Percentiles rank a stretch among this genome's conserved stretches.
Conservation (phyloP, 805 yeast species). For the Isabelozyma gotoi region DNA sequence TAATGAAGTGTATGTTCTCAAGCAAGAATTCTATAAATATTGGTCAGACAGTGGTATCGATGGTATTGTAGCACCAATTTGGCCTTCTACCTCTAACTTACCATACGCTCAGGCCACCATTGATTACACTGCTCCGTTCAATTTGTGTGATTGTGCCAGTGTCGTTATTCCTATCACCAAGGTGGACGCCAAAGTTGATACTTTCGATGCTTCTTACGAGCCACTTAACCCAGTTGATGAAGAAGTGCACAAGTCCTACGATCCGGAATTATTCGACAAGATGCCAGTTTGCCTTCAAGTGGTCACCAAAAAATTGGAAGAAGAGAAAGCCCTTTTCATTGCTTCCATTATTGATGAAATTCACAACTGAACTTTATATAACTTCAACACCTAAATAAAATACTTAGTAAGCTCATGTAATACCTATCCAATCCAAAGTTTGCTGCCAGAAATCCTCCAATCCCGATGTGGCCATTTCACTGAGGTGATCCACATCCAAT, state of each 20-base stretch:
- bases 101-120: constrained; percentile 11
- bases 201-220: background rate
- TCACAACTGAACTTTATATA: background rate
- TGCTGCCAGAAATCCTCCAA: constrained; percentile 8
- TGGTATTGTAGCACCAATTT: constrained; percentile 5
- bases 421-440: constrained; percentile 8
- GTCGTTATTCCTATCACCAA: constrained; percentile 3
- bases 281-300: constrained; percentile 9
- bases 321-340: constrained; percentile 5
- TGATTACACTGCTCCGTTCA: constrained; percentile 50
- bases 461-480: background rate
- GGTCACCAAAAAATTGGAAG: constrained; percentile 7
- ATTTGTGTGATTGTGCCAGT: constrained; percentile 22
- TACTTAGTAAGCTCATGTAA: too few species aligned
- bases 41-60: constrained; percentile 30
- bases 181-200: background rate
- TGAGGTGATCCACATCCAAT: background rate
- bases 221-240: constrained; percentile 5
- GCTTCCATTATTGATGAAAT: background rate
- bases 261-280: constrained; percentile 7
- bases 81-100: constrained; percentile 7
- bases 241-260: constrained; percentile 7
- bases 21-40: constrained; percentile 38
- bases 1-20: constrained; percentile 25
- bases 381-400: too few species aligned